These are phyloP conservation scores for Tolypocladium tundrense DNA, from an alignment of 2,329 filamentous ascomycete species.

Conservation along the genomic window DNA sequence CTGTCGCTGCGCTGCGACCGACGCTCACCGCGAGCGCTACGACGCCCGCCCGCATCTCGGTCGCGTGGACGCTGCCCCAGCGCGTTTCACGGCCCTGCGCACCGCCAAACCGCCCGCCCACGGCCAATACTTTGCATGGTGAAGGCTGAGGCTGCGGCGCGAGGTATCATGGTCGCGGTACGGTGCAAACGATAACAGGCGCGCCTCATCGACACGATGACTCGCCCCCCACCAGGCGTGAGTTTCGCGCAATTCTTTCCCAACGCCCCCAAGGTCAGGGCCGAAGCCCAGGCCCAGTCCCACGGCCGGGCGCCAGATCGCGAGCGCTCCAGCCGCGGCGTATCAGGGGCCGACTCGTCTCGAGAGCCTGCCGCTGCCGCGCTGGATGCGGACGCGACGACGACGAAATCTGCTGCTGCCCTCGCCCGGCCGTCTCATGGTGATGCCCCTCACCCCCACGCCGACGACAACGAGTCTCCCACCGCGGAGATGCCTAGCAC, in stretches of 20 bases:
- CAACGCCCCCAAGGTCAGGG: conserved; percentile 58
- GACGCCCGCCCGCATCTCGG: conserved; percentile 8
- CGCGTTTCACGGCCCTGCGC: conserved; percentile 10
- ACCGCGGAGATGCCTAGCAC: conserved; percentile 60
- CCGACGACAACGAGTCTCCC: conserved; percentile 48
- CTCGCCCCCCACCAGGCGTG: conserved; percentile 63
- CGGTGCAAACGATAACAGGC: conserved; percentile 41
- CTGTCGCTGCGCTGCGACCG: not conserved
- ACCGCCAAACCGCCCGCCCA: conserved; percentile 2
- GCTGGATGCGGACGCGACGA: conserved; percentile 14
- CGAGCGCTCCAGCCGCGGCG: conserved; percentile 17
- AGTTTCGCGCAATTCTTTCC: conserved; percentile 84
- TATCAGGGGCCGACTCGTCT: conserved; percentile 12
- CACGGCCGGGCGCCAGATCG: conserved; percentile 23
- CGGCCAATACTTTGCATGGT: conserved; percentile 10
- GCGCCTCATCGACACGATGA: conserved; percentile 51
- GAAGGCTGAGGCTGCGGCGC: conserved; percentile 15
- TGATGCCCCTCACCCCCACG: conserved; percentile 32
- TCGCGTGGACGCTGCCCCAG: conserved; percentile 29
- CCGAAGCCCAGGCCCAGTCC: conserved; percentile 19
- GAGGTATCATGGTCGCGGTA: conserved; percentile 47
- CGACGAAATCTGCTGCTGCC: not conserved
- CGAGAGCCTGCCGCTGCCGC: conserved; percentile 11
- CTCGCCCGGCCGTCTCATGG: conserved; percentile 10
- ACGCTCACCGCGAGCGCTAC: not conserved